These are phyloP conservation scores for Phallus indusiatus DNA, from an alignment of 768 basidiomycete species.

Conservation along the genomic window DNA sequence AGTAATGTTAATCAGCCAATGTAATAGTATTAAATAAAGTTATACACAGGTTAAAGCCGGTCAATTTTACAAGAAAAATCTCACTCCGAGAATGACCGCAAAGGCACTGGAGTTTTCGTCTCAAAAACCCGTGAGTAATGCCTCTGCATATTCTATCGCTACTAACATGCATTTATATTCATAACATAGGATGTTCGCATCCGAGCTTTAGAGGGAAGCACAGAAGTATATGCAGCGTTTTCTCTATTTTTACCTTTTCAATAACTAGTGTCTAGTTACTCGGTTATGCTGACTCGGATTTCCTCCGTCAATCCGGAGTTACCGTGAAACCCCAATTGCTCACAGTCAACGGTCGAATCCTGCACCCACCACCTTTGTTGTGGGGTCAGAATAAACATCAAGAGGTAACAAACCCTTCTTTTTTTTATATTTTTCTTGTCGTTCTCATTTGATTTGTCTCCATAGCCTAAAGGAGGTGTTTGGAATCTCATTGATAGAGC, in stretches of 20 bases:
- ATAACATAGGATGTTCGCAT: background rate
- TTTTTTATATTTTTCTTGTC: background rate
- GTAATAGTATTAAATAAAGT: background rate
- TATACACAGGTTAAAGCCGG: constrained; percentile 26
- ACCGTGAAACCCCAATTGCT: constrained; percentile 18
- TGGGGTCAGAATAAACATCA: constrained; percentile 1
- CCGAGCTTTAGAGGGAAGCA: background rate
- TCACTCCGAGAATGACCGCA: constrained; percentile 29
- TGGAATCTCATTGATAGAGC: constrained; percentile 29
- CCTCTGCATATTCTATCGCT: too few relatives aligned
- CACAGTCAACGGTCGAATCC: constrained; percentile 6
- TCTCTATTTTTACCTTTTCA: background rate
- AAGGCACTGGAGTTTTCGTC: constrained; percentile 41
- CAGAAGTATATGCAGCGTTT: constrained; percentile 15
- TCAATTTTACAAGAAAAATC: constrained; percentile 38
- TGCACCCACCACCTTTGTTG: constrained; percentile 8
- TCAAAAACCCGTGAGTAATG: constrained; percentile 26
- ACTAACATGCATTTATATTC: too few relatives aligned
- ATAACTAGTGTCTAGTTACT: constrained; percentile 20
- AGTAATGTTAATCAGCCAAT: background rate
- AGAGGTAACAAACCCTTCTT: background rate
- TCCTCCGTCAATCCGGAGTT: constrained; percentile 34
- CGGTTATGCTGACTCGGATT: constrained; percentile 31
- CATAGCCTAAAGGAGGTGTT: constrained; percentile 22
- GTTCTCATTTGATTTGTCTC: background rate